Conservation (phyloP, 2,329 filamentous ascomycete species). For the Aphanoascus verrucosus region DNA sequence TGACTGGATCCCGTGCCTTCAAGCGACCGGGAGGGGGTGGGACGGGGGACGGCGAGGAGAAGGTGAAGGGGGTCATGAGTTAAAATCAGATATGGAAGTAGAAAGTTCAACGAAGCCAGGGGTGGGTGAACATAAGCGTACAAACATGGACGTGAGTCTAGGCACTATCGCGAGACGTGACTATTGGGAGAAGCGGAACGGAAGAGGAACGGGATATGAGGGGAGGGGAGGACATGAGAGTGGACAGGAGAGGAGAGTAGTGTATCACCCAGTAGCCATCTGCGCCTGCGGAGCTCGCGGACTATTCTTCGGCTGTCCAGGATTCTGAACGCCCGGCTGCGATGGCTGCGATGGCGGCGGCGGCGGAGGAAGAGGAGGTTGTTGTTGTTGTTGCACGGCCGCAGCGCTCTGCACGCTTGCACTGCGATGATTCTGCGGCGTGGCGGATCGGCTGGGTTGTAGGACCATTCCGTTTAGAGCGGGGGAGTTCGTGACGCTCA, state of each 20-base stretch:
- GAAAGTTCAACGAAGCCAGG: not conserved
- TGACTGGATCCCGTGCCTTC: not conserved
- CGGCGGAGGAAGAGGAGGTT: too few species aligned
- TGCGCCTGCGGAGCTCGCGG: constrained; percentile 35
- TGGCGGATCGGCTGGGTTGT: constrained; percentile 36
- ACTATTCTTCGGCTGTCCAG: constrained; percentile 30
- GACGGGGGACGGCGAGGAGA: too few species aligned
- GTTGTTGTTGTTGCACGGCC: constrained; percentile 16
- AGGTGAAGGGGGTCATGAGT: constrained; percentile 9
- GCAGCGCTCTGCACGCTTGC: constrained; percentile 34
- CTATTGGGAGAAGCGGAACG: not conserved
- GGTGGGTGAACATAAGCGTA: constrained; percentile 5
- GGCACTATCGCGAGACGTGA: not conserved
- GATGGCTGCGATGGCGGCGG: not conserved
- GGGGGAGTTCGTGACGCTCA: constrained; percentile 33
- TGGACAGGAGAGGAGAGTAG: not conserved
- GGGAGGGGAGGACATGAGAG: not conserved
- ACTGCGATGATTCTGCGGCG: constrained; percentile 38
- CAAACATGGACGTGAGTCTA: not conserved
- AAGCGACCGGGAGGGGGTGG: too few species aligned
- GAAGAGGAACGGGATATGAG: too few species aligned
- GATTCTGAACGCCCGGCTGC: constrained; percentile 8
- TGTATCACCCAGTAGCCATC: constrained; percentile 27
- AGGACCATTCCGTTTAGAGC: constrained; percentile 36
- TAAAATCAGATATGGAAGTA: constrained; percentile 1